Evolutionary conservation across 225 moss, liverwort and hornwort species (phyloP).

Genomic region (Polytrichum formosum): DNA sequence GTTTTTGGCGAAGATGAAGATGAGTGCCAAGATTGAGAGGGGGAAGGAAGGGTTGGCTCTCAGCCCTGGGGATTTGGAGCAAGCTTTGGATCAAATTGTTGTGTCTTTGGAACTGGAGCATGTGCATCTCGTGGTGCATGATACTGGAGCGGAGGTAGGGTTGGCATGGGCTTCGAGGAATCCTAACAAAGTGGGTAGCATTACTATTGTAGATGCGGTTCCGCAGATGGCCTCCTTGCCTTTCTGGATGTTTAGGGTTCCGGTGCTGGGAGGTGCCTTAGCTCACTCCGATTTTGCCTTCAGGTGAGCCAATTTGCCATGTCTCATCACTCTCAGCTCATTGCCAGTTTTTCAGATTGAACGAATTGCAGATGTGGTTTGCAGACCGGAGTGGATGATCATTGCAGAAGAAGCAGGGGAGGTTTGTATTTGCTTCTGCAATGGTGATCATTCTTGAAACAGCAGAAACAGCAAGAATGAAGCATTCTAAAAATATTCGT

Average conservation of each 20-base stretch:
- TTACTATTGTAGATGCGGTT: constrained; percentile 35
- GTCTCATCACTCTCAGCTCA: background rate
- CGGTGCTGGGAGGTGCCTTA: constrained; percentile 33
- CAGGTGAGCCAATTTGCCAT: constrained; percentile 13
- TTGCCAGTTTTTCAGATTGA: background rate
- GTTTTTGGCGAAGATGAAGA: constrained; percentile 31
- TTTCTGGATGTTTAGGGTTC: constrained; percentile 35
- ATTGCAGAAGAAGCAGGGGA: no score
- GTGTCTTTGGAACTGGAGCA: constrained; percentile 42
- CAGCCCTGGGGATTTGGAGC: constrained; percentile 26
- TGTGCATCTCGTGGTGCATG: constrained; percentile 51
- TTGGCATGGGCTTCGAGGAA: constrained; percentile 47
- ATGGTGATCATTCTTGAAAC: no score
- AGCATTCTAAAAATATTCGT: no score
- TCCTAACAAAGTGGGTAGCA: constrained; percentile 34
- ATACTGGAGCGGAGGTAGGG: constrained; percentile 41
- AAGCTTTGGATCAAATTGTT: constrained; percentile 35
- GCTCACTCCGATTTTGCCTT: constrained; percentile 36
- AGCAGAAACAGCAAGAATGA: no score
- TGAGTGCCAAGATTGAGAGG: constrained; percentile 7
- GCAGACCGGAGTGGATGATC: background rate
- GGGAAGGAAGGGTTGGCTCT: constrained; percentile 31
- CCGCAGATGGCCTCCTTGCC: constrained; percentile 39
- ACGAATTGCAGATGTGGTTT: background rate
- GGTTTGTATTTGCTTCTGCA: no score